Percentiles rank a stretch among this genome's conserved stretches.
Conservation (phyloP, 2,329 filamentous ascomycete genomes). For the Drechslera avenae region DNA sequence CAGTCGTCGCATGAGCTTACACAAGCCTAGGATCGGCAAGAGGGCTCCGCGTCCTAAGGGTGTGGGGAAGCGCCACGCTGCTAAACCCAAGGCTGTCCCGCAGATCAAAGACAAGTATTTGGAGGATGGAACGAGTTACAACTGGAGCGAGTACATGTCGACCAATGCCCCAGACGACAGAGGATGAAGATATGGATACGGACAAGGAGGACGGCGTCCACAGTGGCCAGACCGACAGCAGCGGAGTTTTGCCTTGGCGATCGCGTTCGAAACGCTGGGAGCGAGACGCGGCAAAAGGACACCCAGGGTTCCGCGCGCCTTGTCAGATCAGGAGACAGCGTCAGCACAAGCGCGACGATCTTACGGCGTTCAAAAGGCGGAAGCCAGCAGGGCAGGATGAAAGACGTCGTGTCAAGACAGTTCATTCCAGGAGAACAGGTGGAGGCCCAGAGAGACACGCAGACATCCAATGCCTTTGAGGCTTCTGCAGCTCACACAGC, state of each 20-base stretch:
- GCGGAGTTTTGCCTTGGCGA: constrained; percentile 36
- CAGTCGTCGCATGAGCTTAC: constrained; percentile 43
- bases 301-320: constrained; percentile 31
- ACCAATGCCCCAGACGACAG: constrained; percentile 40
- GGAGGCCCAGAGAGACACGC: constrained; percentile 40
- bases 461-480: constrained; percentile 49
- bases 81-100: constrained; percentile 38
- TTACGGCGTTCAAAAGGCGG: constrained; percentile 26
- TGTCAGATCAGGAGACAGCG: constrained; percentile 29
- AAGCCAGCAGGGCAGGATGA: constrained; percentile 28
- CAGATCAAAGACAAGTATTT: constrained; percentile 36
- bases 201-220: constrained; percentile 24
- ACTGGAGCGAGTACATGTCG: constrained; percentile 47
- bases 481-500: constrained; percentile 48
- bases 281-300: constrained; percentile 28
- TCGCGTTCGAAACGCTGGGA: constrained; percentile 41
- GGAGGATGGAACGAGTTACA: constrained; percentile 37
- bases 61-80: constrained; percentile 48
- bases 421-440: constrained; percentile 44
- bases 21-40: constrained; percentile 37
- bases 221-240: constrained; percentile 32
- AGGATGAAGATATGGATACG: constrained; percentile 29
- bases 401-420: constrained; percentile 36
- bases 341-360: constrained; percentile 28
- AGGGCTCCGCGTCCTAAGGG: constrained; percentile 39